Percentiles rank a stretch among this genome's conserved stretches.
phyloP scores from a whole-genome alignment of 768 basidiomycete genomes.

The Suillus ampliporus region DNA sequence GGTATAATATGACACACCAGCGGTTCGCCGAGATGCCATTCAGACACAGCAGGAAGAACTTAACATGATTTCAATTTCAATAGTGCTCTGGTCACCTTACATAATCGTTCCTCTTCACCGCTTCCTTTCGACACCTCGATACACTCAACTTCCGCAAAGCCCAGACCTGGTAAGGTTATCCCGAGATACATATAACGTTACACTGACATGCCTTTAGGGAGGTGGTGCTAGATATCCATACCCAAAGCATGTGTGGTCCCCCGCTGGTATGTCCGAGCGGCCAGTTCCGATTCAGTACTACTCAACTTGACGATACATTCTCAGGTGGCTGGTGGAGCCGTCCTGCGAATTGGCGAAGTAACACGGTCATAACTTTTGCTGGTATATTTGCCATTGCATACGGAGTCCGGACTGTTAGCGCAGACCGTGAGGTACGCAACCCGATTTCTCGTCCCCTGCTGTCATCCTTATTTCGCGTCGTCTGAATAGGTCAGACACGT shows the following conservation, averaged over 20 bases:
- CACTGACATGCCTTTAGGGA: constrained; percentile 50
- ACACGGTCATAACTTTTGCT: constrained; percentile 75
- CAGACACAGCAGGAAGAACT: no score
- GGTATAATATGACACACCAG: no score
- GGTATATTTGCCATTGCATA: constrained; percentile 75
- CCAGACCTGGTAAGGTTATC: constrained; percentile 1
- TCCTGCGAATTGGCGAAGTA: constrained; percentile 87
- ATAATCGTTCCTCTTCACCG: not conserved
- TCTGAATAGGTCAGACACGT: constrained; percentile 56
- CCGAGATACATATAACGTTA: not conserved
- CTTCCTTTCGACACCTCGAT: not conserved
- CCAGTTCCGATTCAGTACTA: not conserved
- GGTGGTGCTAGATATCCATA: constrained; percentile 90
- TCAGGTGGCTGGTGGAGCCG: constrained; percentile 96
- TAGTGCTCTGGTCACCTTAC: no score
- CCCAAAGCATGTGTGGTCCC: constrained; percentile 95
- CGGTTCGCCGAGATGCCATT: no score
- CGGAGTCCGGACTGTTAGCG: constrained; percentile 73
- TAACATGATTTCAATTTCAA: no score
- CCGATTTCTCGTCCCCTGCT: constrained; percentile 15
- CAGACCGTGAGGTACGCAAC: constrained; percentile 74
- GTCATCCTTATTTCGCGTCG: not conserved
- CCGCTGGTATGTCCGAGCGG: constrained; percentile 65
- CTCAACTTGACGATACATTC: constrained; percentile 13
- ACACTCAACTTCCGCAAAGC: not conserved